These are phyloP conservation scores for Arachis hypogaea DNA, from an alignment of 306 rosid species.

Conservation along the genomic window DNA sequence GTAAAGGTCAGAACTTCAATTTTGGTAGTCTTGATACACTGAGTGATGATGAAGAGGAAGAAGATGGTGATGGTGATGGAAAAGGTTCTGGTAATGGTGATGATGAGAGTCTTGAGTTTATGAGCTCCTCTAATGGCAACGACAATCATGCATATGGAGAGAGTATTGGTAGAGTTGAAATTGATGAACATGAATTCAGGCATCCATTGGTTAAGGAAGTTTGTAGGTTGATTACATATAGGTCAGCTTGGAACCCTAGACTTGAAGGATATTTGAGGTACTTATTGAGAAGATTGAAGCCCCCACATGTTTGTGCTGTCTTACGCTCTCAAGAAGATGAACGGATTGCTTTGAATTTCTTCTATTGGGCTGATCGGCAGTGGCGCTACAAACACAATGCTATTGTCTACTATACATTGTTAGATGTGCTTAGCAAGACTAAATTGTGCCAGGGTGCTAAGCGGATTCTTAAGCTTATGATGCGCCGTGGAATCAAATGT, in stretches of 20 bases:
- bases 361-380: conserved; percentile 88
- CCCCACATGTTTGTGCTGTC: conserved; percentile 79
- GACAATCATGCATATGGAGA: conserved; percentile 31
- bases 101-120: conserved; percentile 50
- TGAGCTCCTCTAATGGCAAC: conserved; percentile 40
- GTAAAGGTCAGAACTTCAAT: not conserved
- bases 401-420: conserved; percentile 66
- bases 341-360: conserved; percentile 72
- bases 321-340: conserved; percentile 74
- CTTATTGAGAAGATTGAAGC: conserved; percentile 75
- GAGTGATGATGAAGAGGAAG: conserved; percentile 26
- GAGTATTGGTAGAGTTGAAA: conserved; percentile 52
- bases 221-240: conserved; percentile 64
- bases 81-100: conserved; percentile 18
- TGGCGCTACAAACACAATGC: conserved; percentile 77
- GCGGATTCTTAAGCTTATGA: conserved; percentile 75
- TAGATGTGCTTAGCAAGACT: conserved; percentile 80
- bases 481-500: conserved; percentile 59
- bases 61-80: conserved; percentile 42
- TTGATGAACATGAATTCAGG: conserved; percentile 60
- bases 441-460: conserved; percentile 85
- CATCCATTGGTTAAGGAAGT: conserved; percentile 76
- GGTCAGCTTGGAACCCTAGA: conserved; percentile 75
- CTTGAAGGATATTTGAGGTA: conserved; percentile 68
- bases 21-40: not conserved